Evolutionary conservation across 2,329 filamentous ascomycete genomes (phyloP), one percentile per base, ranked within the genome.

Genomic region (Trichothecium roseum): DNA sequence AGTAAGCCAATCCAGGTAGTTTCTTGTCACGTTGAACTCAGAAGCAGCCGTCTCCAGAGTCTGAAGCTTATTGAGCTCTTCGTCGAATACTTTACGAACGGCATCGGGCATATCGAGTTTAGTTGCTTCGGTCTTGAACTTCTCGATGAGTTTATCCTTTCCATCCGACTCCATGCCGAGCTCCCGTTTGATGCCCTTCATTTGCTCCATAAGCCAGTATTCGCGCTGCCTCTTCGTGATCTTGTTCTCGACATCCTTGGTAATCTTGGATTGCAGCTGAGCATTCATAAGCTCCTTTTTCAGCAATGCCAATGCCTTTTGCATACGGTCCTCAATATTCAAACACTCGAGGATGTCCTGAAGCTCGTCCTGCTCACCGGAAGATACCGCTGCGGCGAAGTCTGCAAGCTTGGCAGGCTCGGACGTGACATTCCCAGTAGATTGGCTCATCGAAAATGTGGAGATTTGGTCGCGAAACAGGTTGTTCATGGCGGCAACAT

Each of bases 201-300:
- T 94, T 58, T 98, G 93, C 61, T 98, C 91, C 86, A 94, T 93
- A 32, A 98, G 67, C 84, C 87, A 96, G 63, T 96, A 98, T 55
- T 98, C 91, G 35, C 91, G 79, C 57, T 98, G 91, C 20, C 89
- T 81, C 63, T 98, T 96, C 49, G 88, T 88, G 36, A 98, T 96
- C 62, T 94, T 95, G 52, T 77, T 86, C 57, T 96, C 91, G 14
- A 98, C 93, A 53, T 98, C 91, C 62, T 95, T 95, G 39, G 84
- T 86, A 39, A 98, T 96, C 68, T 96, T 98, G 38, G 84, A 89
- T 57, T 95, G 89, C 20, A 98, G 68, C 55, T 96, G 85, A 1
- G 91, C 91, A 48, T 96, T 98, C 83, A 96, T 94, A 36, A 95
- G 74, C 63, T 98, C 91, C 59, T 95, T 96, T 66, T 98, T 98